Conservation (phyloP, 768 basidiomycete genomes). For the Suillus ampliporus region DNA sequence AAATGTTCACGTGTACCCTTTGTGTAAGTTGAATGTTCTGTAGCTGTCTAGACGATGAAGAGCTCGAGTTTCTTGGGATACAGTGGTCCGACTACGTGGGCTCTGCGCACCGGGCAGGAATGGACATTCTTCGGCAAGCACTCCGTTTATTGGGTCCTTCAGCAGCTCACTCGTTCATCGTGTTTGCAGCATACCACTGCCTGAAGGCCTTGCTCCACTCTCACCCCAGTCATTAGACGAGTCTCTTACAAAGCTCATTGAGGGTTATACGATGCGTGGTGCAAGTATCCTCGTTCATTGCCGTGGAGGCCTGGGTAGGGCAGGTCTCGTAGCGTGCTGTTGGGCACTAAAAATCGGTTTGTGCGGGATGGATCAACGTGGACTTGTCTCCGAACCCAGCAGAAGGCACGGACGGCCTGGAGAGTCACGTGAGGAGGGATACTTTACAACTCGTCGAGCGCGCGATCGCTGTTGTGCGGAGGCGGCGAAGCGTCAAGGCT, state of each 20-base stretch:
- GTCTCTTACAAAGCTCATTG: constrained; percentile 68
- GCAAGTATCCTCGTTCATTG: constrained; percentile 84
- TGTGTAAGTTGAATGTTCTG: background rate
- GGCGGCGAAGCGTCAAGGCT: constrained; percentile 84
- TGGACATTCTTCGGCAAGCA: constrained; percentile 80
- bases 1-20: background rate
- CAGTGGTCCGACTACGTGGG: constrained; percentile 80
- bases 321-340: constrained; percentile 89
- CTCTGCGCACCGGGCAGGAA: constrained; percentile 62
- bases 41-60: constrained; percentile 86
- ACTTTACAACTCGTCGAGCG: constrained; percentile 73
- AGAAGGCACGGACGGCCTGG: background rate
- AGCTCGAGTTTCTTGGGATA: constrained; percentile 85
- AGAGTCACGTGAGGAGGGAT: constrained; percentile 41
- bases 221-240: constrained; percentile 63
- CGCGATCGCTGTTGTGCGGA: constrained; percentile 73
- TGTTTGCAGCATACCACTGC: constrained; percentile 76
- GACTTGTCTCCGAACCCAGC: constrained; percentile 15
- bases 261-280: constrained; percentile 75
- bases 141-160: background rate
- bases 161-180: constrained; percentile 4
- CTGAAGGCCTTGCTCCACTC: constrained; percentile 86
- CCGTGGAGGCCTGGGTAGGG: constrained; percentile 92
- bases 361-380: constrained; percentile 67
- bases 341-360: constrained; percentile 93